These are phyloP conservation scores for Mrakia hoshinonis DNA, from an alignment of 768 basidiomycete genomes.

Conservation along the genomic window DNA sequence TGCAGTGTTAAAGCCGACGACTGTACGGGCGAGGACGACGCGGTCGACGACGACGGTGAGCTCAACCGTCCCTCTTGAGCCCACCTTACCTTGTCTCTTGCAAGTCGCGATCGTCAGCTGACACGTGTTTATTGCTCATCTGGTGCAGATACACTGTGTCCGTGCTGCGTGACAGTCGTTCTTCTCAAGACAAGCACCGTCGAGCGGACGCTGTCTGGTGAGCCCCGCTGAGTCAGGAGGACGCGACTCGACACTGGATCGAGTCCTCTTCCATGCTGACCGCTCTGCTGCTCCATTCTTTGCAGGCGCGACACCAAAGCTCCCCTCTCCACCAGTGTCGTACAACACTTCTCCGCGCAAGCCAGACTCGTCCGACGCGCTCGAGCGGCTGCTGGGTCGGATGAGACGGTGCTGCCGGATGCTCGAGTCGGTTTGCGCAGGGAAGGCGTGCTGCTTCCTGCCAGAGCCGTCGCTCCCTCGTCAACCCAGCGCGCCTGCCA, in stretches of 20 bases:
- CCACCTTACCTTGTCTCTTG: not conserved
- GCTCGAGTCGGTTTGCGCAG: not conserved
- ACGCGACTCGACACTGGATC: no score
- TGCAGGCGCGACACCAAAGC: not conserved
- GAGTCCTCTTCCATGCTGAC: not conserved
- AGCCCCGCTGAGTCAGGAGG: no score
- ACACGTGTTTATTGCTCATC: no score
- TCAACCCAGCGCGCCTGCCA: not conserved
- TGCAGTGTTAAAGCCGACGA: not conserved
- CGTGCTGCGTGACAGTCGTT: constrained; percentile 1
- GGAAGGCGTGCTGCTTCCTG: not conserved
- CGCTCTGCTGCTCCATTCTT: not conserved
- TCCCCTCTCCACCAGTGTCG: not conserved
- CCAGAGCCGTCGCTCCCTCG: not conserved
- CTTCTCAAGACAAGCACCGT: not conserved
- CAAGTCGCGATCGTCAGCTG: no score
- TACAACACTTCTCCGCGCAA: not conserved
- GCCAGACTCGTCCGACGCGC: not conserved
- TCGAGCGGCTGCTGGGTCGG: not conserved
- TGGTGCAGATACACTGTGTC: constrained; percentile 7
- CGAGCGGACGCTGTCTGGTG: not conserved
- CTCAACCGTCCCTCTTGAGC: not conserved
- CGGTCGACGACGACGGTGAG: not conserved
- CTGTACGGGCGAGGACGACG: not conserved
- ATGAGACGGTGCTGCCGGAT: constrained; percentile 5